These are phyloP conservation scores for Lactifluus subvellereus DNA, from an alignment of 768 basidiomycete species.

Conservation along the genomic window DNA sequence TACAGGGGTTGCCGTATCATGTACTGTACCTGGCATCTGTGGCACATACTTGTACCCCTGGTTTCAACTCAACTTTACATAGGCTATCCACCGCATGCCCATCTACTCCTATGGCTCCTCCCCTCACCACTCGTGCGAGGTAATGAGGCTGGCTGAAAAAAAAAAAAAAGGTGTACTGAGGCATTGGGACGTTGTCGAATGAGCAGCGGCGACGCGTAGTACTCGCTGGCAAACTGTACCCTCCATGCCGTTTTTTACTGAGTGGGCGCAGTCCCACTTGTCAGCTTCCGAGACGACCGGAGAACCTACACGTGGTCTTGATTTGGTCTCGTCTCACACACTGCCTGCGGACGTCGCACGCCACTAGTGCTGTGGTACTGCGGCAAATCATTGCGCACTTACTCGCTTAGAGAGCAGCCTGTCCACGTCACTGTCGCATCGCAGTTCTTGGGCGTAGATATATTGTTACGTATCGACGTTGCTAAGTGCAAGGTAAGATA, in stretches of 20 bases:
- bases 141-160: not conserved
- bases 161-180: not conserved
- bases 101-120: not conserved
- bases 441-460: not conserved
- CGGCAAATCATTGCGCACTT: not conserved
- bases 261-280: not conserved
- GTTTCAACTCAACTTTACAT: not conserved
- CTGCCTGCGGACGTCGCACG: not conserved
- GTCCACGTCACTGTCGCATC: not conserved
- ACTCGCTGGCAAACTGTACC: not conserved
- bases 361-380: not conserved
- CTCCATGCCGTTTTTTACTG: not conserved
- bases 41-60: not conserved
- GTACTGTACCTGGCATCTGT: not conserved
- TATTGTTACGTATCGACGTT: not conserved
- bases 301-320: not conserved
- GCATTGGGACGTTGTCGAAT: not conserved
- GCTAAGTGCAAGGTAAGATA: not conserved
- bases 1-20: not conserved
- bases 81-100: not conserved
- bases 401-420: not conserved
- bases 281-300: slow-evolving; percentile 16
- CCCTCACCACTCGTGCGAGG: not conserved
- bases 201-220: not conserved
- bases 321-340: not conserved